phyloP scores from a whole-genome alignment of 768 basidiomycete species.

The Epithele typhae region DNA sequence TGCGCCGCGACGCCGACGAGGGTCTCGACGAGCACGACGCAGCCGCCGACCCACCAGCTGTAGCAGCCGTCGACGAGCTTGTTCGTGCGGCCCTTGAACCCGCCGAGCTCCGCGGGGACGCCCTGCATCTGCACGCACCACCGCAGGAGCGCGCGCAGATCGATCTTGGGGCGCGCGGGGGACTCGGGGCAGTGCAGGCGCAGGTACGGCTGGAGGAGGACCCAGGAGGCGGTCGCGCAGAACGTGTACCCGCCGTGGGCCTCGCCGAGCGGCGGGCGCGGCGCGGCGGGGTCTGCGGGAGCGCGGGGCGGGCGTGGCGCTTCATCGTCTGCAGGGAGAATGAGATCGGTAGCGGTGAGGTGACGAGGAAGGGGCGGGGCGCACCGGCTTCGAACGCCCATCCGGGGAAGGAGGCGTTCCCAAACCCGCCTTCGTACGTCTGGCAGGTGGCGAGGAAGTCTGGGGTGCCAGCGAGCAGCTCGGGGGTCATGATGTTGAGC shows the following conservation, averaged over 20 bases:
- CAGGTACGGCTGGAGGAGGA: slow-evolving; percentile 63
- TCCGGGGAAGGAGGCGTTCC: slow-evolving; percentile 25
- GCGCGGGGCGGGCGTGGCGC: neutral
- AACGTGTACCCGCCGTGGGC: slow-evolving; percentile 98
- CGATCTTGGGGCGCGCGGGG: slow-evolving; percentile 40
- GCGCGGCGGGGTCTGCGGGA: slow-evolving; percentile 28
- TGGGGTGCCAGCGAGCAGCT: slow-evolving; percentile 71
- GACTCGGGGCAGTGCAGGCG: slow-evolving; percentile 5
- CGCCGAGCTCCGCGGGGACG: slow-evolving; percentile 75
- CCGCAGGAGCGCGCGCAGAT: slow-evolving; percentile 57
- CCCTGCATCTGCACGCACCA: slow-evolving; percentile 92
- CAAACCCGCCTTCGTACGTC: slow-evolving; percentile 95
- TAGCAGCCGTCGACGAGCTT: slow-evolving; percentile 99
- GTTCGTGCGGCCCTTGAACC: slow-evolving; percentile 91
- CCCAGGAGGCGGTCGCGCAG: slow-evolving; percentile 84
- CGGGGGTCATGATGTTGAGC: slow-evolving; percentile 84
- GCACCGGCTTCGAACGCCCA: slow-evolving; percentile 23
- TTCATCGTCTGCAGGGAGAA: slow-evolving; percentile 35
- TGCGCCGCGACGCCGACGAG: slow-evolving; percentile 29
- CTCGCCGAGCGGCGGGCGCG: slow-evolving; percentile 83
- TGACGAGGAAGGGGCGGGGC: neutral
- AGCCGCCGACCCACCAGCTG: slow-evolving; percentile 98
- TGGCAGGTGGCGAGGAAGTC: slow-evolving; percentile 87
- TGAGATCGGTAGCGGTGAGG: too few species aligned
- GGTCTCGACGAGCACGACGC: slow-evolving; percentile 71